These are phyloP conservation scores for Radiomyces spectabilis DNA, from an alignment of 192 early-diverging fungal species.

Conservation along the genomic window DNA sequence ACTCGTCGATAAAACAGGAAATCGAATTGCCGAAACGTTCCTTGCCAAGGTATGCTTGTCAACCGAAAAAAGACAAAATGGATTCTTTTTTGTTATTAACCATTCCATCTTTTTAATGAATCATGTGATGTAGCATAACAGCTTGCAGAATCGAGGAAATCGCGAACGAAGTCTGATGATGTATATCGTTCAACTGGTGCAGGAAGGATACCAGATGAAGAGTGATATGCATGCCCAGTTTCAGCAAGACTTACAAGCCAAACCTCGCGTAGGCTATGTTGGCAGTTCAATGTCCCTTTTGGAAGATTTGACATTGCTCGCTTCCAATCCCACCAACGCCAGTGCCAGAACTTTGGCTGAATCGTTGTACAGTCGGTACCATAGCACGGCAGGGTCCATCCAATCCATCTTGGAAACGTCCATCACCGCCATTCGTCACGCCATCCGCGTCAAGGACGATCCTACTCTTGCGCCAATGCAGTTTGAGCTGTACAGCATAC, in stretches of 20 bases:
- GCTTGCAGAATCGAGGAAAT: constrained; percentile 3
- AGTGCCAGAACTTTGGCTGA: neutral
- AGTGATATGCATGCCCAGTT: constrained; percentile 13
- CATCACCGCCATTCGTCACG: constrained; percentile 1
- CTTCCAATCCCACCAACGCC: too few relatives aligned
- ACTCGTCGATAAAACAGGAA: constrained; percentile 20
- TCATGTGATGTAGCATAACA: constrained; percentile 13
- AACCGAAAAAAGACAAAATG: too few relatives aligned
- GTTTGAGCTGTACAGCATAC: constrained; percentile 1
- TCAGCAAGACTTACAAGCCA: constrained; percentile 26
- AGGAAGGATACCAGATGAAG: constrained; percentile 20
- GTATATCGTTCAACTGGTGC: constrained; percentile 28
- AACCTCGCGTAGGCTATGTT: neutral
- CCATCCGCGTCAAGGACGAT: neutral
- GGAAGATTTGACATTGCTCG: neutral
- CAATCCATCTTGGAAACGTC: neutral
- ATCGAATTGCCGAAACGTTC: constrained; percentile 7
- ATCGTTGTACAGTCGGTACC: neutral
- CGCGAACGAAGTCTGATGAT: constrained; percentile 26
- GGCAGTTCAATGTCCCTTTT: neutral
- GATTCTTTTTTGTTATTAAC: too few relatives aligned
- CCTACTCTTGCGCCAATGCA: neutral
- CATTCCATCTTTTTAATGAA: too few relatives aligned
- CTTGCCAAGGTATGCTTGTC: constrained; percentile 20
- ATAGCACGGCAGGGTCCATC: neutral